Evolutionary conservation across 179 eudicot genomes (phyloP).

Genomic region (Carnegiea gigantea): DNA sequence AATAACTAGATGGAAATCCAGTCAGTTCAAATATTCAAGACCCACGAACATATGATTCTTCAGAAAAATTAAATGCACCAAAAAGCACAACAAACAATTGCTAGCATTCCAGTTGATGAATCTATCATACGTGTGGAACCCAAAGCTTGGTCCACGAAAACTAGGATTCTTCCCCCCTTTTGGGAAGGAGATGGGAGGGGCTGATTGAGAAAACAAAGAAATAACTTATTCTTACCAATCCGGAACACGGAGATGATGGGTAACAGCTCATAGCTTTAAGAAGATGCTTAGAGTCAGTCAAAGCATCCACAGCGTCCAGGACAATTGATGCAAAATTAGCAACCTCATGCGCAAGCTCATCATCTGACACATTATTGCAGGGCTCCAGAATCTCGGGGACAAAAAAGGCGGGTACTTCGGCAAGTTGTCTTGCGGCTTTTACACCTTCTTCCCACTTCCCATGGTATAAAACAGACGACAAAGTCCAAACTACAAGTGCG

Average conservation of each 20-base stretch:
- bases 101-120: neutral
- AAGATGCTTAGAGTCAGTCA: constrained; percentile 45
- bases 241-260: constrained; percentile 49
- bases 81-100: no score
- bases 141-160: neutral
- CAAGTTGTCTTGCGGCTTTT: constrained; percentile 53
- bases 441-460: constrained; percentile 66
- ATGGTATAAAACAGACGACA: constrained; percentile 70
- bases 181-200: neutral
- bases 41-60: neutral
- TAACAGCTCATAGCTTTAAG: constrained; percentile 49
- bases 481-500: constrained; percentile 64
- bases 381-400: constrained; percentile 59
- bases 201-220: neutral
- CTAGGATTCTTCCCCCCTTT: no score
- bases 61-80: neutral
- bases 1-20: neutral
- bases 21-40: neutral
- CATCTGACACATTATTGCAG: constrained; percentile 41
- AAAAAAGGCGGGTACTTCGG: constrained; percentile 35
- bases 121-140: neutral
- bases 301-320: constrained; percentile 44
- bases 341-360: constrained; percentile 60
- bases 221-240: constrained; percentile 44
- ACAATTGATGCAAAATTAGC: constrained; percentile 44